These are phyloP conservation scores for Acanthamoeba divionensis DNA, from an alignment of 208 protist genomes.

Conservation along the genomic window DNA sequence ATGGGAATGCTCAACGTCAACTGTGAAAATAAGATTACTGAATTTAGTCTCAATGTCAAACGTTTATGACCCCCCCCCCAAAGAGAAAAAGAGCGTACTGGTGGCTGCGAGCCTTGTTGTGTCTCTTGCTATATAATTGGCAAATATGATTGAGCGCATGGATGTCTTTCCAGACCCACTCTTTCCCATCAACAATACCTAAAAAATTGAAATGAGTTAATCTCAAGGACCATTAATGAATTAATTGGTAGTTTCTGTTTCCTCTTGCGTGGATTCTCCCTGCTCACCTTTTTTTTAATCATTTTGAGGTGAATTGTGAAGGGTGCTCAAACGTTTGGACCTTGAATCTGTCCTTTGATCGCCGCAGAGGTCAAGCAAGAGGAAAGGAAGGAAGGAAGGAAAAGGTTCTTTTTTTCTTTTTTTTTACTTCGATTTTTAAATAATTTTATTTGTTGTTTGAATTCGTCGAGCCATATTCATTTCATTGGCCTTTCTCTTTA, in stretches of 20 bases:
- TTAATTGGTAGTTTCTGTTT: background rate
- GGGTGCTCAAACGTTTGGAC: no score
- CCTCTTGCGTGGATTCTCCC: background rate
- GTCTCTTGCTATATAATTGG: conserved; percentile 95
- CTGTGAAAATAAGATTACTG: background rate
- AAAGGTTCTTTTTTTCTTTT: no score
- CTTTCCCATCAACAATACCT: conserved; percentile 96
- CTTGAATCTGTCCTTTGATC: no score
- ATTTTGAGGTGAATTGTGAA: background rate
- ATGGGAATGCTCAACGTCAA: conserved; percentile 96
- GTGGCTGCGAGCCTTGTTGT: conserved; percentile 90
- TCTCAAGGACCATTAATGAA: background rate
- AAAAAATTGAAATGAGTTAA: background rate
- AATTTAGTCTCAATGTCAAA: background rate
- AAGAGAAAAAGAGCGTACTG: conserved; percentile 53
- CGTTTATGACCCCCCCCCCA: background rate
- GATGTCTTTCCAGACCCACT: conserved; percentile 93
- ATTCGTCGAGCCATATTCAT: no score
- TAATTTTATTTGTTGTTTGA: no score
- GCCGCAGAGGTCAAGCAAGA: no score
- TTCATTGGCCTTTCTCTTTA: no score
- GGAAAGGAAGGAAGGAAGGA: no score
- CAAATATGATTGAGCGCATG: conserved; percentile 99
- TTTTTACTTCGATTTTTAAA: no score
- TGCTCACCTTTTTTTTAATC: conserved; percentile 34